Evolutionary conservation across 768 basidiomycete genomes (phyloP), one percentile per base, ranked within the genome.

Genomic region (Candolleomyces efflorescens): DNA sequence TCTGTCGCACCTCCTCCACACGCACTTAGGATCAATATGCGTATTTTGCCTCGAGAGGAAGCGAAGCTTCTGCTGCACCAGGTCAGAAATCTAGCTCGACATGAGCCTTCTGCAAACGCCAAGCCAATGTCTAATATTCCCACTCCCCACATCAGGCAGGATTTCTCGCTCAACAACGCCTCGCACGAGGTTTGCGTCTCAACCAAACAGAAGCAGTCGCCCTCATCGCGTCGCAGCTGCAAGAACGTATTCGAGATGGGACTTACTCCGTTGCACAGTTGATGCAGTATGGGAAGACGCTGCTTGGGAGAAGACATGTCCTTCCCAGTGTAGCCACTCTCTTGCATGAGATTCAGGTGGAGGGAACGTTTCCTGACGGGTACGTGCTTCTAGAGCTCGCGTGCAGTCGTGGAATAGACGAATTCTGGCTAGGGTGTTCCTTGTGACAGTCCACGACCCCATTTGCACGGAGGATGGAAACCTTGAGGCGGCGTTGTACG

Each of bases 401-500:
- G 32, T 22, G 38, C 59, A 23, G 38, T 58, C 37, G 38, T 57
- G 56, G 11, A 12, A 17, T 15, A 23, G 50, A 37, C 56, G 48
- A 22, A 12, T 13, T 17, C 38, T 55, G 48, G 27, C 11, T 60
- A 90, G 87, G 0, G 90, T 93, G 0, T 99, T 98, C 74, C 82
- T 99, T n/a, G 95, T 98, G 38, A 96, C 96, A 0, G 92, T 98
- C 1, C 95, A 98, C 66, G 89, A 96, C 64, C 96, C 97, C 18
- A 87, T 99, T 60, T 92, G 89, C 68, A 87, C 92, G 0, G 86
- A 92, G 58, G 72, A 81, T 41, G 93, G 94, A 0, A 75, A 95
- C 66, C 74, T 98, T 18, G 74, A 74, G 3, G 82, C 86, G n/a
- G 95, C 96, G 0, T 78, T 99, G n/a, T 93, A 94, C 60, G 94